Percentiles rank a stretch among this genome's conserved stretches.
These are phyloP conservation scores for Colletotrichum incanum DNA, from an alignment of 2,329 filamentous ascomycete species.

Conservation along the genomic window DNA sequence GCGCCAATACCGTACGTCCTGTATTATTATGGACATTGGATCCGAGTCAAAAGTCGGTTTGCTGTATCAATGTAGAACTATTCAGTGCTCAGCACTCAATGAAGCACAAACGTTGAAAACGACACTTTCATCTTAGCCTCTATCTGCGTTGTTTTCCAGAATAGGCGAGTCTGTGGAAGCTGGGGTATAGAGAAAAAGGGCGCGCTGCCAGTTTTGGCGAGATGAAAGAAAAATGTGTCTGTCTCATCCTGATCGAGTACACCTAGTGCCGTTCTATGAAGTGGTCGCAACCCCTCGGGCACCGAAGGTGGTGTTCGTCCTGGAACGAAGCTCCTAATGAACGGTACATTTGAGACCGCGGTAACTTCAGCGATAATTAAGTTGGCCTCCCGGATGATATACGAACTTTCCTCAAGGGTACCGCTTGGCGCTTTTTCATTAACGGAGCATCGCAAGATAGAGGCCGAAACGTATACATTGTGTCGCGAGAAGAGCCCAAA, in stretches of 20 bases:
- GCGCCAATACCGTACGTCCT: slow-evolving; percentile 51
- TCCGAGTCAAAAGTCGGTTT: slow-evolving; percentile 31
- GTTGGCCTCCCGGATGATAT: too few species aligned
- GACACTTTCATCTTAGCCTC: too few species aligned
- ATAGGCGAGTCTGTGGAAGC: not conserved
- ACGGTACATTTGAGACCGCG: too few species aligned
- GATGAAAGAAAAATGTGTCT: not conserved
- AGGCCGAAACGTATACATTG: too few species aligned
- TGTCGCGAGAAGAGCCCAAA: too few species aligned
- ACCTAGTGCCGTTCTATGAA: not conserved
- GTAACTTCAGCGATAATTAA: too few species aligned
- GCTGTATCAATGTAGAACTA: slow-evolving; percentile 20
- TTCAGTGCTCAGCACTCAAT: too few species aligned
- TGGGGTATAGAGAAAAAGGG: not conserved
- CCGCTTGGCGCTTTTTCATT: too few species aligned
- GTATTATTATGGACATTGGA: slow-evolving; percentile 46
- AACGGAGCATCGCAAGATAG: too few species aligned
- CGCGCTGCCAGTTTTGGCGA: not conserved
- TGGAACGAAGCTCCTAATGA: not conserved
- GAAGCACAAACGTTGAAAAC: not conserved
- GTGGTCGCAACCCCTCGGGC: not conserved
- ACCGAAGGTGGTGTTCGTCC: not conserved
- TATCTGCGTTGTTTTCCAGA: not conserved
- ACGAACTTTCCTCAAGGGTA: too few species aligned
- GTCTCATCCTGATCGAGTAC: not conserved